Evolutionary conservation across 768 basidiomycete genomes (phyloP).

Genomic region (Cystofilobasidium ferigula): DNA sequence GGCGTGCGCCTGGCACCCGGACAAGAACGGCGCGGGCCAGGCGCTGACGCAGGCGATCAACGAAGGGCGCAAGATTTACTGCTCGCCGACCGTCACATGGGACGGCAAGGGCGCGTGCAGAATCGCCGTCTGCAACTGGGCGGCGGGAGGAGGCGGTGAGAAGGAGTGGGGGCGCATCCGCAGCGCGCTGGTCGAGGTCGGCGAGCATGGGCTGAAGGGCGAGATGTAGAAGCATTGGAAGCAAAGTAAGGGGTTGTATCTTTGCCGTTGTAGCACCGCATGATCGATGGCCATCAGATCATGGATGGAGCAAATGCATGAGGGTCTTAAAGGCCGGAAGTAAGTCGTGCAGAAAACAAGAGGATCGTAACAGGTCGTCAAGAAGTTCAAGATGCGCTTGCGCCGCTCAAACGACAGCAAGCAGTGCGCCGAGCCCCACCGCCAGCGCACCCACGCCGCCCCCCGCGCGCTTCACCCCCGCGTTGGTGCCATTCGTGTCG

Average conservation of each 20-base stretch:
- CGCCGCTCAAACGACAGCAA: too few relatives aligned
- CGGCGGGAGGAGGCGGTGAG: conserved; percentile 29
- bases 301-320: background rate
- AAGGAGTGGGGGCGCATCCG: conserved; percentile 32
- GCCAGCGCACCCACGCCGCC: too few relatives aligned
- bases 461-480: too few relatives aligned
- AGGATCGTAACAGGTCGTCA: too few relatives aligned
- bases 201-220: background rate
- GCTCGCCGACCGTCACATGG: conserved; percentile 38
- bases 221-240: background rate
- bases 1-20: conserved; percentile 27
- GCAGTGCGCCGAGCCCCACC: too few relatives aligned
- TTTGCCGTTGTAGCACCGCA: too few relatives aligned
- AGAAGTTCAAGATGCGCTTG: too few relatives aligned
- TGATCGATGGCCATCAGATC: too few relatives aligned
- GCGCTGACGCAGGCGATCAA: conserved; percentile 38
- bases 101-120: conserved; percentile 38
- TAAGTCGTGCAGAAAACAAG: too few relatives aligned
- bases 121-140: conserved; percentile 41
- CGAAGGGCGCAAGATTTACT: conserved; percentile 37
- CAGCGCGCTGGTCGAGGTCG: conserved; percentile 13
- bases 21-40: conserved; percentile 22
- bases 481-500: too few relatives aligned
- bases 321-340: too few relatives aligned
- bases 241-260: too few relatives aligned